These are phyloP conservation scores for Erythrobasidium yunnanense DNA, from an alignment of 768 basidiomycete species.

Conservation along the genomic window DNA sequence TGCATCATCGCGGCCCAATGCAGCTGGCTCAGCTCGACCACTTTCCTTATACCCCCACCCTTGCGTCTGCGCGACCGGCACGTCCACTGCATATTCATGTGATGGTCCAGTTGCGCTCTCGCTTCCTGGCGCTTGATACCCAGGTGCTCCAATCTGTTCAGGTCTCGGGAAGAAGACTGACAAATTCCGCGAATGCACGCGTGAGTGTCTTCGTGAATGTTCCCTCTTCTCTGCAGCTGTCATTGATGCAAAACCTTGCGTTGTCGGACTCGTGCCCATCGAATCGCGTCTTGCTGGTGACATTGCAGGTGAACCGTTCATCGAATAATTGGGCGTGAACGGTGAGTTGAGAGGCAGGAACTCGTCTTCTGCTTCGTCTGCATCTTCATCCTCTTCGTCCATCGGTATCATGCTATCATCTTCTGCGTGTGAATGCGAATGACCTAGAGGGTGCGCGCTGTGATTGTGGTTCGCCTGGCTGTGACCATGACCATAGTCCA, in stretches of 20 bases:
- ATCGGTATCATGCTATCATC: background rate
- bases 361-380: conserved; percentile 22
- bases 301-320: background rate
- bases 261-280: background rate
- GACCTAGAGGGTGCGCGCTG: background rate
- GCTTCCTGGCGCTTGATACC: too few relatives aligned
- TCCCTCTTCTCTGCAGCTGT: background rate
- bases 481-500: background rate
- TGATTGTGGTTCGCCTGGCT: background rate
- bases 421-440: background rate
- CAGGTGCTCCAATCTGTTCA: conserved; percentile 21
- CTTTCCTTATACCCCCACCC: conserved; percentile 22
- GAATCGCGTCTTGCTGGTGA: background rate
- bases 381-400: background rate
- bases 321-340: conserved; percentile 5
- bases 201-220: conserved; percentile 33
- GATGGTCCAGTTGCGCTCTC: too few relatives aligned
- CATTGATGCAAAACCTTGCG: background rate
- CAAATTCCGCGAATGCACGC: conserved; percentile 37
- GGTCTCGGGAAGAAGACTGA: conserved; percentile 38
- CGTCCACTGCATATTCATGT: conserved; percentile 4
- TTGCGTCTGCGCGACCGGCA: conserved; percentile 13
- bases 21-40: background rate
- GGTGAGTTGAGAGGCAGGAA: conserved; percentile 21
- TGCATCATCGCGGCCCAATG: background rate